Percentiles rank a stretch among this genome's conserved stretches.
Conservation (phyloP, 768 basidiomycete species). For the Mycena galopus region DNA sequence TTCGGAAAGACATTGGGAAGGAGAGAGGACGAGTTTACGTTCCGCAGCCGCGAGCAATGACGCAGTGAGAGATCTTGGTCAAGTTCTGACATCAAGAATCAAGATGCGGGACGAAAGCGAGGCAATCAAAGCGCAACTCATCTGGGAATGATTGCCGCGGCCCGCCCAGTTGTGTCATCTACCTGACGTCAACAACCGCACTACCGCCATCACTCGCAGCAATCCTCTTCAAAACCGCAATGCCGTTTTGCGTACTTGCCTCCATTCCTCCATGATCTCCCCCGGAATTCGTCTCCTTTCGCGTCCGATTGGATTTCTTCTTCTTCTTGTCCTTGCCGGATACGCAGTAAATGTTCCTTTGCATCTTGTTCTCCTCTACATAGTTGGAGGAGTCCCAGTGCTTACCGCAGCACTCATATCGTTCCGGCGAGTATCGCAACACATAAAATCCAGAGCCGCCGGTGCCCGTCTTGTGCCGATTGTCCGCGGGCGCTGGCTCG, state of each 20-base stretch:
- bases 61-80: no score
- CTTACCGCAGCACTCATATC: not conserved
- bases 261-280: not conserved
- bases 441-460: not conserved
- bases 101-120: no score
- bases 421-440: not conserved
- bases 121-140: no score
- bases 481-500: constrained; percentile 9
- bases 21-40: no score
- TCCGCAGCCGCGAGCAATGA: no score
- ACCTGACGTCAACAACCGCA: constrained; percentile 10
- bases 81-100: no score
- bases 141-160: not conserved
- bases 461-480: constrained; percentile 15
- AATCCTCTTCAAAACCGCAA: not conserved
- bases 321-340: not conserved
- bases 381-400: not conserved
- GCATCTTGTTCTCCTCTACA: not conserved
- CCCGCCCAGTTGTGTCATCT: not conserved
- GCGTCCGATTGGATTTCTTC: not conserved
- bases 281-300: constrained; percentile 8
- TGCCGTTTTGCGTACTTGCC: not conserved
- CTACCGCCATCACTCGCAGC: no score
- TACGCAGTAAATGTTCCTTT: not conserved
- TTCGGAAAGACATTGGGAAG: no score